Evolutionary conservation across 371 early-diverging fungal genomes (phyloP).

Genomic region (Zancudomyces culisetae): DNA sequence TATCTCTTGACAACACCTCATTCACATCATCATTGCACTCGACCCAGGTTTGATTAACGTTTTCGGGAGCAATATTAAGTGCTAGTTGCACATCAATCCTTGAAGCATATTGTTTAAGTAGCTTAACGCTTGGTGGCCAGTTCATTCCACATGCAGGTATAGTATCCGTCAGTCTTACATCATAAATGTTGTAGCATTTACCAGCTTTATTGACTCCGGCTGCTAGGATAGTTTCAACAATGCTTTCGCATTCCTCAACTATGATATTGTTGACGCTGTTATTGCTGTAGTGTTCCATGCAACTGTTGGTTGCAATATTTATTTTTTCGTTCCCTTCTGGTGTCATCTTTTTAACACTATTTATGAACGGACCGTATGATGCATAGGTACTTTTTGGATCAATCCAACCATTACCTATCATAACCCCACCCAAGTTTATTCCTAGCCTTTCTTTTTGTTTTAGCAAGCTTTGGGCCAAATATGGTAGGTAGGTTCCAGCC

Average conservation of each 20-base stretch:
- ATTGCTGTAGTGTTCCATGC: conserved; percentile 9
- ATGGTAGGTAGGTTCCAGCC: conserved; percentile 31
- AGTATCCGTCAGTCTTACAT: conserved; percentile 18
- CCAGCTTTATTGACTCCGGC: conserved; percentile 7
- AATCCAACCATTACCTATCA: conserved; percentile 27
- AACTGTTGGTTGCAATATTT: conserved; percentile 8
- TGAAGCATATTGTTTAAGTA: conserved; percentile 15
- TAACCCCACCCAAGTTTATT: conserved; percentile 14
- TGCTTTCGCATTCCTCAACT: conserved; percentile 13
- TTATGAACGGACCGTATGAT: conserved; percentile 16
- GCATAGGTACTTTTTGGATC: conserved; percentile 20
- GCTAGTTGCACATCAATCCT: conserved; percentile 22
- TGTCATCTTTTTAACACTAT: conserved; percentile 2
- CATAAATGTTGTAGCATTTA: conserved; percentile 22
- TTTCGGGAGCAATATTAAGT: conserved; percentile 12
- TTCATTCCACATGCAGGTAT: conserved; percentile 26
- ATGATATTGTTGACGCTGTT: conserved; percentile 7
- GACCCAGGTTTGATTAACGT: conserved; percentile 5
- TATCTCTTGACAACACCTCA: conserved; percentile 8
- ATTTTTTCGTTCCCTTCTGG: conserved; percentile 5
- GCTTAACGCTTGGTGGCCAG: conserved; percentile 21
- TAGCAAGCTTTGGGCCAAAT: conserved; percentile 23
- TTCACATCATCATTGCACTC: conserved; percentile 18
- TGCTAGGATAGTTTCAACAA: conserved; percentile 9
- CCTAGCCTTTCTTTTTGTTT: conserved; percentile 3